Percentiles rank a stretch among this genome's conserved stretches.
These are phyloP conservation scores for Powellomyces hirtus DNA, from an alignment of 192 early-diverging fungal species.

Conservation along the genomic window DNA sequence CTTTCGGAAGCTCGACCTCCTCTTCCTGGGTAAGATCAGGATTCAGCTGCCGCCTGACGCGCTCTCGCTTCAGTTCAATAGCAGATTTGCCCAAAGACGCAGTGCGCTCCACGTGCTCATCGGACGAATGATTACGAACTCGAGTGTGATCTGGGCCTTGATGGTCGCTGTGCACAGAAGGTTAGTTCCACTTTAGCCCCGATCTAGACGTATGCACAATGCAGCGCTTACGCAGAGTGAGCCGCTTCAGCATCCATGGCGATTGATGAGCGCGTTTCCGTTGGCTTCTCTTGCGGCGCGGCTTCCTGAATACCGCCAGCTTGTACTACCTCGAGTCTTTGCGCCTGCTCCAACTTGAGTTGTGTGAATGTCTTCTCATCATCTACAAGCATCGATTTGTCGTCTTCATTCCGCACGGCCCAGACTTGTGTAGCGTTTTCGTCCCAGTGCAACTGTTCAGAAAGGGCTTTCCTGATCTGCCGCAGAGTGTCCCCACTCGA, in stretches of 20 bases:
- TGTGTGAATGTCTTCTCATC: constrained; percentile 9
- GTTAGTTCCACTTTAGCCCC: no score
- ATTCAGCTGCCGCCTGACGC: neutral
- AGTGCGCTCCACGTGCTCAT: no score
- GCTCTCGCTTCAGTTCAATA: neutral
- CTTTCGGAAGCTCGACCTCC: neutral
- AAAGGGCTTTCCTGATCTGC: neutral
- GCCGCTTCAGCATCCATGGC: no score
- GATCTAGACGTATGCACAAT: no score
- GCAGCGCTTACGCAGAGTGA: no score
- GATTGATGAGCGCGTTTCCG: no score
- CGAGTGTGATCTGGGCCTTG: no score
- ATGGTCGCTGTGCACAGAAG: no score
- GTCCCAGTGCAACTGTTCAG: neutral
- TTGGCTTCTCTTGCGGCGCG: neutral
- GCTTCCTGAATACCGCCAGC: neutral
- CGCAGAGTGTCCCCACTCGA: neutral
- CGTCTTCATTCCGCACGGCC: neutral
- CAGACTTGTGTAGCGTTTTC: neutral
- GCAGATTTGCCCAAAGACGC: no score
- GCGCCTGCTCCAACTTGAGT: constrained; percentile 8
- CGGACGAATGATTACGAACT: no score
- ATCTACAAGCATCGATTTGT: neutral
- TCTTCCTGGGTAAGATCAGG: neutral
- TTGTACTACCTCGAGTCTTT: neutral